Conservation (phyloP, 257 asterid genomes). For the Agastache rugosa region DNA sequence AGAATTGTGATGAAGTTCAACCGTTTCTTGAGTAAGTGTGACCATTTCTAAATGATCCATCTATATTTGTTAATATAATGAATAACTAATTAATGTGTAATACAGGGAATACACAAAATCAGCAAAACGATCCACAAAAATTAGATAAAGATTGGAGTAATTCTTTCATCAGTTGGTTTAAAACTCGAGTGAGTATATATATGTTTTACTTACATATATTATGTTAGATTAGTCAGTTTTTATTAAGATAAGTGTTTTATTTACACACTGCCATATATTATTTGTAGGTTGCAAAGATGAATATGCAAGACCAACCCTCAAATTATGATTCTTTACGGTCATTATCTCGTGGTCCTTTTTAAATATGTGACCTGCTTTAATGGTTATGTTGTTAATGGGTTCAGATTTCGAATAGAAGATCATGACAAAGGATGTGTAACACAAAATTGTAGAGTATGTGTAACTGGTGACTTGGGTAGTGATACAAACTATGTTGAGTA, state of each 20-base stretch:
- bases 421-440: neutral
- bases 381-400: neutral
- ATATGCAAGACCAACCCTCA: neutral
- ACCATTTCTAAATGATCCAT: neutral
- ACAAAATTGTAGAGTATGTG: neutral
- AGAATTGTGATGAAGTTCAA: neutral
- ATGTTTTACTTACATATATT: too few relatives aligned
- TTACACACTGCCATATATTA: neutral
- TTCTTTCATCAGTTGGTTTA: too few relatives aligned
- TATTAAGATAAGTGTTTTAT: too few relatives aligned
- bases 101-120: neutral
- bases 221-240: neutral
- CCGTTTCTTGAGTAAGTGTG: neutral
- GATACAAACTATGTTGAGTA: neutral
- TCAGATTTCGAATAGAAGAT: neutral
- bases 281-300: neutral
- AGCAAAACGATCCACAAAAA: neutral
- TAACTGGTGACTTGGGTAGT: neutral
- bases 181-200: neutral
- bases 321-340: neutral
- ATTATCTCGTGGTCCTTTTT: neutral
- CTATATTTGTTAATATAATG: neutral
- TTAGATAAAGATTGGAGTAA: neutral
- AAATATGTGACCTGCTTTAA: slow-evolving; percentile 1
- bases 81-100: neutral